These are phyloP conservation scores for Penicillium soppii DNA, from an alignment of 495 filamentous ascomycete genomes.

Conservation along the genomic window DNA sequence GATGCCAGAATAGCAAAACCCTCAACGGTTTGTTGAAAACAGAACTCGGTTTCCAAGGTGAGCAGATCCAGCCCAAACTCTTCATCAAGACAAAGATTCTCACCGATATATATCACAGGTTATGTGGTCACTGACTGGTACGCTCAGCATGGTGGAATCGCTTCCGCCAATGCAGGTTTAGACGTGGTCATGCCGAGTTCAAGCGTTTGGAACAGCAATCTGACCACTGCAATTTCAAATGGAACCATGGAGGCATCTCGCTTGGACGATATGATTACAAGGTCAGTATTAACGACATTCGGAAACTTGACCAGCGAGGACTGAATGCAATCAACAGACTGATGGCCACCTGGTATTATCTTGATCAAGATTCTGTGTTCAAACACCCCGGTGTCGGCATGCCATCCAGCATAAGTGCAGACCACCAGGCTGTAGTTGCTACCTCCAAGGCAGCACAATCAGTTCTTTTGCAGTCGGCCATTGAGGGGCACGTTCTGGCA, in stretches of 20 bases:
- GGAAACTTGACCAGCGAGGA: too few species aligned
- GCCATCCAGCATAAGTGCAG: conserved; percentile 61
- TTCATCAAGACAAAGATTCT: conserved; percentile 32
- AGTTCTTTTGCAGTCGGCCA: conserved; percentile 53
- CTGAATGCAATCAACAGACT: conserved; percentile 48
- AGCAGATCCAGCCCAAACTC: background rate
- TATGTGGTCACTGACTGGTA: conserved; percentile 58
- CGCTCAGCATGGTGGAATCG: conserved; percentile 56
- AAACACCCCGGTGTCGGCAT: conserved; percentile 58
- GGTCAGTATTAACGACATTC: conserved; percentile 37
- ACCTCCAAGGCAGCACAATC: conserved; percentile 48
- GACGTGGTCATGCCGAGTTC: conserved; percentile 59
- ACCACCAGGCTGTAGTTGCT: conserved; percentile 62
- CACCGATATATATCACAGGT: conserved; percentile 51
- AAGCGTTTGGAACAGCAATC: conserved; percentile 44
- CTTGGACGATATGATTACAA: conserved; percentile 58
- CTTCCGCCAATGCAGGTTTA: conserved; percentile 53
- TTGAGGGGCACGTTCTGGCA: conserved; percentile 67
- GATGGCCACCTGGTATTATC: conserved; percentile 82
- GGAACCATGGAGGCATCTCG: conserved; percentile 42
- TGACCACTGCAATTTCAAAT: conserved; percentile 53
- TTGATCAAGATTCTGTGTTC: conserved; percentile 66
- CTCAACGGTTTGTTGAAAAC: conserved; percentile 72
- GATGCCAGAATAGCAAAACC: conserved; percentile 56
- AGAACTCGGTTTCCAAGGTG: conserved; percentile 75